Conservation (phyloP, 352 stramenopile species). For the Pythium sp. region DNA sequence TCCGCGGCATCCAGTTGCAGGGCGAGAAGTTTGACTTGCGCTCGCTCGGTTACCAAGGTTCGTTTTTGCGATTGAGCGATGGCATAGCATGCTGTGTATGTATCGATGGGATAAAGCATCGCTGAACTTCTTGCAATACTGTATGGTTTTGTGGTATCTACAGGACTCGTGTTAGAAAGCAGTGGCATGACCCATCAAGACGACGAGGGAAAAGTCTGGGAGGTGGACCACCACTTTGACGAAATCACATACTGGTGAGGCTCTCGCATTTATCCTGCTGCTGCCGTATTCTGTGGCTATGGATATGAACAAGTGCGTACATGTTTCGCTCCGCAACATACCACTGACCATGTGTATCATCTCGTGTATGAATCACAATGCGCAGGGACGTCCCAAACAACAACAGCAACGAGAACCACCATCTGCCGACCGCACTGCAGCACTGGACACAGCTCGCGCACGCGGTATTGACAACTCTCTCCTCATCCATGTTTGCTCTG, state of each 20-base stretch:
- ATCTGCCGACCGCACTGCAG: slow-evolving; percentile 45
- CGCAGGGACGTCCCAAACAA: slow-evolving; percentile 57
- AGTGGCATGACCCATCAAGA: slow-evolving; percentile 47
- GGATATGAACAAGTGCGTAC: not conserved
- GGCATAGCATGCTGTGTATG: not conserved
- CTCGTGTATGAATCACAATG: not conserved
- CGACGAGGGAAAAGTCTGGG: slow-evolving; percentile 71
- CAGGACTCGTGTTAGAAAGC: slow-evolving; percentile 66
- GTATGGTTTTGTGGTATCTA: not conserved
- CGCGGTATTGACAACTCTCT: slow-evolving; percentile 31
- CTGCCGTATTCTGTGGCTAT: not conserved
- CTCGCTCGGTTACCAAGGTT: slow-evolving; percentile 49
- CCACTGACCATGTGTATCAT: not conserved
- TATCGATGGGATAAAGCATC: not conserved
- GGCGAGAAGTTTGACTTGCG: slow-evolving; percentile 42
- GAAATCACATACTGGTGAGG: slow-evolving; percentile 61
- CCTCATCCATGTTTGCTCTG: not conserved
- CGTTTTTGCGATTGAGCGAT: slow-evolving; percentile 8
- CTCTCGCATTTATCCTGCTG: not conserved
- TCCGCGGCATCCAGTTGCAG: slow-evolving; percentile 66
- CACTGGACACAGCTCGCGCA: slow-evolving; percentile 55
- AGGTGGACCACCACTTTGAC: slow-evolving; percentile 79
- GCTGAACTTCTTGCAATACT: not conserved
- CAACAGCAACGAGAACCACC: slow-evolving; percentile 44
- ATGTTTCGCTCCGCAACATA: not conserved